Evolutionary conservation across 345 rosid species (phyloP), one percentile per base, ranked within the genome.

Genomic region (Arabis alpina): DNA sequence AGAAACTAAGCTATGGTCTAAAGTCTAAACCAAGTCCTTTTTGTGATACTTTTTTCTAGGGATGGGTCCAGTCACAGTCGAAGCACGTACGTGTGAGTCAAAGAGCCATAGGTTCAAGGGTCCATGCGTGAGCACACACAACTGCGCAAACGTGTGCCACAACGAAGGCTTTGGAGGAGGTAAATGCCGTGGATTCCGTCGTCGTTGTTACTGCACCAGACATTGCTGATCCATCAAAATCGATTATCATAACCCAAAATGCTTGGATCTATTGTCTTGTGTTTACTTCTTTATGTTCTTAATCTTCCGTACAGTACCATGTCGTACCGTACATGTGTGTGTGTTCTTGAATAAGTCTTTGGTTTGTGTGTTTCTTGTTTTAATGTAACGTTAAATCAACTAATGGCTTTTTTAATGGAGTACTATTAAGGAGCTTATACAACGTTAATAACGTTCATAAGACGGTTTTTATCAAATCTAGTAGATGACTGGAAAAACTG

Each of bases 181-280:
- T 57, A 10, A 6, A 0, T 86, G 88, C 57, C 63, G 74, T 11
- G 85, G 90, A 1, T 37, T 84, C 54, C 79, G 85, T 55, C 82
- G 81, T 48, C 87, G 84, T 43, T 86, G 87, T 68, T 84, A 47
- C 73, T 80, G 86, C 73, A 77, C 87, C 48, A 66, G 61, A 70
- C 45, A 51, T 7, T 84, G 87, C 43, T 84, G 68, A 76, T 76
- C 37, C 25, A 52, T 40, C 52, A 6, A 36, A 7, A 54, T 60
- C 55, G 1, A 19, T 62, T 39, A 25, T 27, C 68, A 25, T 39
- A 6, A 54, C 15, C 16, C 59, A 28, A 49, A 12, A 19, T 19
- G 43, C 41, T 23, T 43, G 23, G 56, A 32, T 44, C 55, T 15
- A 54, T 37, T 25, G 2, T 44, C 48, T 15, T 27, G 30, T 59